Base-by-base conservation (phyloP, 305 asterid genomes). In the Solanum chacoense region DNA sequence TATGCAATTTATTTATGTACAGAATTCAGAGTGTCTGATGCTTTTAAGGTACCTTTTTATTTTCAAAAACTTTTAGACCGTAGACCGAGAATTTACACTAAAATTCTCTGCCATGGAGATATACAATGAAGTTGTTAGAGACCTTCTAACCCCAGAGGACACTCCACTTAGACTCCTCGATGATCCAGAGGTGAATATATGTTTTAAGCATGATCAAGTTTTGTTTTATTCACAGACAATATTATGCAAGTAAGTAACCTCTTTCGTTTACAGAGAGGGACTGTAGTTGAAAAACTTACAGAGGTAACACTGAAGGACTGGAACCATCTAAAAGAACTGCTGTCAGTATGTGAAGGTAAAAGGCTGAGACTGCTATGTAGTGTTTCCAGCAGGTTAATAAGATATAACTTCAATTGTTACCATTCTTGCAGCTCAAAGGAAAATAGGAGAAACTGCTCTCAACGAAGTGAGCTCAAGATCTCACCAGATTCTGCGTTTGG, bases 91-190 rank as follows among this genome's bases (percentile, higher is more conserved):
- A 87, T 98, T 92, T 50, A 77, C 91, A 10, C 88, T 95, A n/a
- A 98, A 94, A 89, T 98, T 98, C 88, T 95, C 98, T 40, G 98
- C 99, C 32, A 92, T 98, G 94, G 99, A 98, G 94, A 98, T 98
- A 85, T 98, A 98, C 93, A 98, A 98, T 67, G 99, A 98, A 91
- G 91, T 94, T 65, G 98, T 95, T 22, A 93, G 93, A 89, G 99
- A 96, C 92, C 99, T 96, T 85, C 98, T 98, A 67, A 91, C 92
- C 79, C 18, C 90, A 8, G 98, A 96, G 72, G 89, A 90, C 67
- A 83, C 94, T 90, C 93, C 94, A 37, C 99, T 96, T 88, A 92
- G 99, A 85, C 98, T 96, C 89, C 94, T 98, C 12, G 99, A 98
- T 87, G 99, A 98, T 94, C 99, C 99, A 13, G 99, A 96, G 98